phyloP scores from a whole-genome alignment of 2,329 filamentous ascomycete species.

The Arthrobotrys sphaeroides region DNA sequence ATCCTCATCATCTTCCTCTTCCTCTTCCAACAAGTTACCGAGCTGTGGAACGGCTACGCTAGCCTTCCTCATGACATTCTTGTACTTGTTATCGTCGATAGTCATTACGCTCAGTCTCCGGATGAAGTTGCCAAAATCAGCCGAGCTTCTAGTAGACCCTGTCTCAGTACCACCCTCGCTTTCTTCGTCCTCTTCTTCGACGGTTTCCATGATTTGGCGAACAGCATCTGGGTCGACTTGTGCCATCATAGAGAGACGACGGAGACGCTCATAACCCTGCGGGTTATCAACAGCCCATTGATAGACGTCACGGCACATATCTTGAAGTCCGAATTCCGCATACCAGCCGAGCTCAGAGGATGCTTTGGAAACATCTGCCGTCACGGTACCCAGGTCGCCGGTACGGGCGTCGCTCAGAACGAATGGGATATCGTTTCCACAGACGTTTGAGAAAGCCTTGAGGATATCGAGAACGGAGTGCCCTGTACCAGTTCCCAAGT shows the following conservation, averaged over 20 bases:
- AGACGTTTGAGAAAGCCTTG: slow-evolving; percentile 61
- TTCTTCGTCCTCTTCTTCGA: slow-evolving; percentile 43
- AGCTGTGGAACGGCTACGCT: slow-evolving; percentile 26
- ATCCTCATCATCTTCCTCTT: slow-evolving; percentile 34
- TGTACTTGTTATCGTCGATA: slow-evolving; percentile 45
- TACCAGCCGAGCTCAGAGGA: slow-evolving; percentile 63
- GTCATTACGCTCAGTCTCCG: slow-evolving; percentile 41
- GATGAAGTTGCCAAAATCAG: slow-evolving; percentile 41
- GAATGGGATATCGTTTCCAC: slow-evolving; percentile 61
- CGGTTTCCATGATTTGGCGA: slow-evolving; percentile 45
- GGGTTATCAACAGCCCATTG: slow-evolving; percentile 54
- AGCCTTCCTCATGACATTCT: slow-evolving; percentile 35
- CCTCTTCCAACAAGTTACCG: slow-evolving; percentile 35
- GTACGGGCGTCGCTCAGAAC: slow-evolving; percentile 61
- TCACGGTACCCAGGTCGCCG: slow-evolving; percentile 64
- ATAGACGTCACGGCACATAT: slow-evolving; percentile 55
- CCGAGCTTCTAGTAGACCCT: slow-evolving; percentile 27
- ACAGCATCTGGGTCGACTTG: slow-evolving; percentile 43
- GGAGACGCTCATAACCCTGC: slow-evolving; percentile 53
- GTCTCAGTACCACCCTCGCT: slow-evolving; percentile 10
- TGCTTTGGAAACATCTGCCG: slow-evolving; percentile 63
- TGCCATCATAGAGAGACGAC: slow-evolving; percentile 47
- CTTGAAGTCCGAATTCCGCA: slow-evolving; percentile 56
- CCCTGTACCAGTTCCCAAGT: slow-evolving; percentile 64
- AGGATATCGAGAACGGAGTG: slow-evolving; percentile 64